Percentiles rank a stretch among this genome's conserved stretches.
Evolutionary conservation across 345 rosid species (phyloP).

Genomic region (Hibiscus trionum): DNA sequence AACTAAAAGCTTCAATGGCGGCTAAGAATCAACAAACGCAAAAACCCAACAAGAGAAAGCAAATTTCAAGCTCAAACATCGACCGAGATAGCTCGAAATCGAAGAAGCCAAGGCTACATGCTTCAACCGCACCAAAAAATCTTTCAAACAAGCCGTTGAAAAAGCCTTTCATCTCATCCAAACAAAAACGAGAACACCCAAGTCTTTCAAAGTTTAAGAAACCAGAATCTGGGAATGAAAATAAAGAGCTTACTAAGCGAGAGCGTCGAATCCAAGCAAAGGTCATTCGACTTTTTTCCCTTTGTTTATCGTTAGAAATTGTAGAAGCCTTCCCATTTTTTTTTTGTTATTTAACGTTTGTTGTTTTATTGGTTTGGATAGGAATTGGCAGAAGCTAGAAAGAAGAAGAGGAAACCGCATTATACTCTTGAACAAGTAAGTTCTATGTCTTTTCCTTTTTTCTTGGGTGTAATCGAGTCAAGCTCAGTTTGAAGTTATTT

Average conservation of each 20-base stretch:
- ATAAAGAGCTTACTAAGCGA: constrained; percentile 25
- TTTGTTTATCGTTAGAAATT: neutral
- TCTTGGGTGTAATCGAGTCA: neutral
- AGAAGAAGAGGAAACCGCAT: constrained; percentile 77
- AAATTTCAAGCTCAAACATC: constrained; percentile 15
- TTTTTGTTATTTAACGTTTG: neutral
- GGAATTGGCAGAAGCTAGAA: constrained; percentile 75
- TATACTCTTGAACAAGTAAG: constrained; percentile 75
- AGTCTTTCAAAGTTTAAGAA: constrained; percentile 13
- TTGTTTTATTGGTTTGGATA: constrained; percentile 12
- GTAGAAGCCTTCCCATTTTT: neutral
- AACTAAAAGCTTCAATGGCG: constrained; percentile 36
- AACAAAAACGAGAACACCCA: constrained; percentile 1
- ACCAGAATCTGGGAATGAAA: constrained; percentile 7
- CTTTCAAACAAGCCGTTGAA: constrained; percentile 12
- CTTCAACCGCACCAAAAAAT: constrained; percentile 5
- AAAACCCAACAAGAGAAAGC: constrained; percentile 37
- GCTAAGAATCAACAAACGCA: constrained; percentile 28
- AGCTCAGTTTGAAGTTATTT: neutral
- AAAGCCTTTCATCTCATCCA: constrained; percentile 16
- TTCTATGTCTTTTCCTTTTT: neutral
- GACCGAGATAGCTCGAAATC: constrained; percentile 7
- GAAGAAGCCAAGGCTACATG: constrained; percentile 33
- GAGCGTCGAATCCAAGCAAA: constrained; percentile 46
- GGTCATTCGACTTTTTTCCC: constrained; percentile 20